A percentile compares a stretch with the other conserved stretches of the same genome.
Evolutionary conservation across 179 eudicot genomes (phyloP).

Genomic region (Heliamphora pulchella): DNA sequence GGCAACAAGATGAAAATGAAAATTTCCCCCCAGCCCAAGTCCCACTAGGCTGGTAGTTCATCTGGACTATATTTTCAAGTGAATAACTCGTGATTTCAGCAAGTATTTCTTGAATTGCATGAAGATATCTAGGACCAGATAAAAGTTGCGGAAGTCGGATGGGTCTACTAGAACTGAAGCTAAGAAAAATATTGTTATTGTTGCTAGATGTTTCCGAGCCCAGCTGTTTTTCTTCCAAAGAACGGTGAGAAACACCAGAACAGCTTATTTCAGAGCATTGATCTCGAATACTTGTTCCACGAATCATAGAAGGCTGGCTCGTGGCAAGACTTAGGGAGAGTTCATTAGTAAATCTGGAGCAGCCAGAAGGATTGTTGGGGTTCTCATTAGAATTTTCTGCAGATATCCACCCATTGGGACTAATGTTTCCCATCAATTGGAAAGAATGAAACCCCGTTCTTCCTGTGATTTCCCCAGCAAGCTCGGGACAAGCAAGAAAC

Average conservation of each 20-base stretch:
- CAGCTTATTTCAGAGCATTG: slow-evolving; percentile 45
- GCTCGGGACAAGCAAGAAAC: slow-evolving; percentile 27
- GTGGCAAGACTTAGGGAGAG: slow-evolving; percentile 59
- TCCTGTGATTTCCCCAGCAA: slow-evolving; percentile 21
- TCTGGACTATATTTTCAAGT: slow-evolving; percentile 33
- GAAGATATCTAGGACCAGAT: slow-evolving; percentile 50
- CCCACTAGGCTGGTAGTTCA: slow-evolving; percentile 19
- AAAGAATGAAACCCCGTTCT: slow-evolving; percentile 30
- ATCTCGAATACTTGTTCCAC: slow-evolving; percentile 25
- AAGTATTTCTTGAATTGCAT: slow-evolving; percentile 70
- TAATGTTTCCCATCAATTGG: slow-evolving; percentile 20
- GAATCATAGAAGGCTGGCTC: slow-evolving; percentile 34
- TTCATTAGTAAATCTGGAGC: slow-evolving; percentile 38
- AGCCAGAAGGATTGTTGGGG: slow-evolving; percentile 30
- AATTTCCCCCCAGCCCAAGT: slow-evolving; percentile 16
- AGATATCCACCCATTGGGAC: slow-evolving; percentile 35
- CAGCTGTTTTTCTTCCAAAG: slow-evolving; percentile 31
- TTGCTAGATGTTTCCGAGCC: slow-evolving; percentile 35
- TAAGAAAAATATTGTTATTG: slow-evolving; percentile 32
- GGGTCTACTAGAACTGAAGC: slow-evolving; percentile 33
- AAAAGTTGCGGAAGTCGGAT: slow-evolving; percentile 33
- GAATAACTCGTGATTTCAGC: slow-evolving; percentile 54
- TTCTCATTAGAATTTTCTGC: slow-evolving; percentile 25
- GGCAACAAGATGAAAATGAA: slow-evolving; percentile 19
- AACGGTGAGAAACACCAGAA: slow-evolving; percentile 22